Evolutionary conservation across 257 asterid species (phyloP).

Genomic region (Rehmannia glutinosa): DNA sequence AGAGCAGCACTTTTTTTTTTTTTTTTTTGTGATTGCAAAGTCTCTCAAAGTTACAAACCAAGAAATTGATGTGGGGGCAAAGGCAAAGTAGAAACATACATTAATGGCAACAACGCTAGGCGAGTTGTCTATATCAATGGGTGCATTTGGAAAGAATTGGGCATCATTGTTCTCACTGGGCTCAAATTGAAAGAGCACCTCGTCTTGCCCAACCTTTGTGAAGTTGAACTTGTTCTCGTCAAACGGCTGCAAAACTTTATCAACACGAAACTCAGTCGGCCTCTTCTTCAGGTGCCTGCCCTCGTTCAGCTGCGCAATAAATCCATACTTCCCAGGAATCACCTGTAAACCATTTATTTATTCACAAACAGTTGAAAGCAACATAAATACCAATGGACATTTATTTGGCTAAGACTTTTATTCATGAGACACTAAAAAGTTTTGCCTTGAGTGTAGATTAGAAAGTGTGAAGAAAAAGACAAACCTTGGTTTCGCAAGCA

Average conservation of each 20-base stretch:
- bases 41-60: too few relatives aligned
- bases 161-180: constrained; percentile 47
- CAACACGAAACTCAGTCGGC: constrained; percentile 95
- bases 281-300: constrained; percentile 96
- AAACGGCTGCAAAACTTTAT: constrained; percentile 89
- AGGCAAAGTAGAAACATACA: constrained; percentile 29
- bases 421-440: not conserved
- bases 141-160: constrained; percentile 60
- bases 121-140: constrained; percentile 55
- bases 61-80: not conserved
- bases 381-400: not conserved
- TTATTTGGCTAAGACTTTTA: not conserved
- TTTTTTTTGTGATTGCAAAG: too few relatives aligned
- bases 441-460: constrained; percentile 14
- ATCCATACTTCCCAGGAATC: constrained; percentile 84
- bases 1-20: too few relatives aligned
- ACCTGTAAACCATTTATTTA: constrained; percentile 37
- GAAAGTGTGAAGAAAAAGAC: not conserved
- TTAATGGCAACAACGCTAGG: constrained; percentile 86
- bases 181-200: constrained; percentile 78
- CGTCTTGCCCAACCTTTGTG: constrained; percentile 89
- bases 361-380: not conserved
- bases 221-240: constrained; percentile 86
- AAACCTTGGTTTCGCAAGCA: constrained; percentile 90
- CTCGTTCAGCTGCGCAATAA: constrained; percentile 85